Base-by-base conservation (phyloP, 2,329 filamentous ascomycete genomes). In the Pyrenophora graminea region DNA sequence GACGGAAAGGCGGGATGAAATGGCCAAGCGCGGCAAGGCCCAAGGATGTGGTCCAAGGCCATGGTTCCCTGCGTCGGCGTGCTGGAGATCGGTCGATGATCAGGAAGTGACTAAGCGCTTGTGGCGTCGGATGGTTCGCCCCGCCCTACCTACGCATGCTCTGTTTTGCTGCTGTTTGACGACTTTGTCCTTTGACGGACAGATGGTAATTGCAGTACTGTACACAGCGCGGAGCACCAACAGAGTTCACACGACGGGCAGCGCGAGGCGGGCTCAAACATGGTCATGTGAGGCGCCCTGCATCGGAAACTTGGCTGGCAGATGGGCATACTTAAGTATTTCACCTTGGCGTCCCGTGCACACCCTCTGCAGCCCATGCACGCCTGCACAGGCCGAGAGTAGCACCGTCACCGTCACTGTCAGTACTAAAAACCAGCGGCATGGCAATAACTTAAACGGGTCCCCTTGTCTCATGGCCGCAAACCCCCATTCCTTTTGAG, bases 341-440 rank as follows among this genome's bases (percentile, higher is more conserved):
- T 45, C 25, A 34, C 34, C 15, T 21, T 48, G 21, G 43, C 15
- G 27, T 34, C 43, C 23, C 21, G 38, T 48, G 37, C 38, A 13
- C 15, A 37, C 42, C 30, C 36, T 7, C 23, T 25, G 13, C 19
- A 42, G 19, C 83, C 2, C 74, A 21, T 5, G 19, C 19, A 79
- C 44, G 0, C 64, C 79, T 0, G 63, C 27, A 4, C 18, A 32
- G 41, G 38, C 51, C 51, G 46, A 53, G 34, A 53, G 41, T 50
- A 39, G 38, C 47, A 38, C 53, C 50, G 45, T 15, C 47, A 38
- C 53, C 50, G 45, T 15, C 33, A 31, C 36, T 43, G 33, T 45
- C 30, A 32, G 27, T 27, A 25, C 42, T 23, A 43, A 33, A 18
- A 33, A 18, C 27, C 19, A 39, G 15, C 45, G 34, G 45, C 15